Base-by-base conservation (phyloP, 2,329 filamentous ascomycete species). In the Colletotrichum tropicicola region DNA sequence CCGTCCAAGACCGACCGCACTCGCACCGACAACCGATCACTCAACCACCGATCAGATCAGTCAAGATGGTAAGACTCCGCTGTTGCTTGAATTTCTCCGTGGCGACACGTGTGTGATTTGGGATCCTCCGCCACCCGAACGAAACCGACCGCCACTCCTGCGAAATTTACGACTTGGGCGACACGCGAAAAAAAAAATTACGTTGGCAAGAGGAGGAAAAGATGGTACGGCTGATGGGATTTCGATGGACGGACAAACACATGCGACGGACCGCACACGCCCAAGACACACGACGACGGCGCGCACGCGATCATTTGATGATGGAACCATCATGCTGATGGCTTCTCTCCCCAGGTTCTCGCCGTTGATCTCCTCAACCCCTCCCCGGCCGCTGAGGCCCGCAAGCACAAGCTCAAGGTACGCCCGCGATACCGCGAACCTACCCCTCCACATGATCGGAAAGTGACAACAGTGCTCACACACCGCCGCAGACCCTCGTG, bases 331-430 rank as follows among this genome's bases (percentile, higher is more conserved):
- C 57, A 65, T 59, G 65, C 68, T 65, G 68, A 74, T 71, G 70
- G 67, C 70, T 70, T 59, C 54, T 68, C 66, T 35, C 48, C 68
- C 73, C 81, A 98, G 96, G 95, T 98, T 97, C 94, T 99, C 92
- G 96, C 96, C 85, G 93, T 98, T 89, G 96, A 99, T 90, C 94
- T 99, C 80, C 92, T 99, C 86, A 98, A 99, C 93, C 96, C 96
- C 81, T 92, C 92, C 82, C 92, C 95, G 85, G 93, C 93, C 85
- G 91, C 95, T 84, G 96, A 99, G 92, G 94, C 94, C 80, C 93
- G 94, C 88, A 98, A 98, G 92, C 96, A 99, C 93, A 99, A 99
- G 93, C 93, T 99, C 84, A 99, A 99, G 94, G 94, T 97, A 93
- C 73, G 75, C 39, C 35, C 63, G 49, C 58, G 23, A 52, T 57